Evolutionary conservation across 441 rosid genomes (phyloP), one percentile per base, ranked within the genome.

Genomic region (Populus hybrid): DNA sequence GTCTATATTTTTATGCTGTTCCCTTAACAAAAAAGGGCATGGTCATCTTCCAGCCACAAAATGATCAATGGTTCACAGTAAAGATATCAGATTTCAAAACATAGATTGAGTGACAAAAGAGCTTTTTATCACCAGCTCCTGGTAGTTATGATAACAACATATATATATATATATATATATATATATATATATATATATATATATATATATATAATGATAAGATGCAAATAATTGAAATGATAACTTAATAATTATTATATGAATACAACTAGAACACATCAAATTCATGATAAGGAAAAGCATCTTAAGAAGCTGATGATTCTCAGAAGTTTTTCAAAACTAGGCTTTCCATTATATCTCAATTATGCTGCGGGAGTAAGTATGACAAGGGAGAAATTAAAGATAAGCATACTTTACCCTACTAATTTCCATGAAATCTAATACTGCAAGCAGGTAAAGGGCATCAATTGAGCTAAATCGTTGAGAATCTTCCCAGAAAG

Each of bases 361-460:
- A 45, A 72, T 26, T 38, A 38, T 38, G 42, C 42, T 38, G 42
- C 11, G 42, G 29, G n/a, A 73, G 8, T 68, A 74, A 65, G 64
- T n/a, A 68, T 77, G 67, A 75, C 40, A 26, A 59, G 53, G 72
- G 70, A 61, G 78, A 79, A n/a, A n/a, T n/a, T n/a, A 67, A 78
- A 72, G 73, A 74, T 20, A 26, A 56, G 77, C 76, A 53, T 56
- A 40, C 72, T 71, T 82, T 86, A 78, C 82, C 80, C 74, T 10
- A 76, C 83, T 78, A 74, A 67, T 78, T 77, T 73, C 80, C 77
- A 31, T 64, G 64, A 68, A 61, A 74, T 50, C 71, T 40, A 76
- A 53, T 53, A 76, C 35, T 50, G 73, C 74, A 73, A 72, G 78
- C 74, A 77, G 80, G 82, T 40, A 69, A 42, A 42, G 14, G 16